These are phyloP conservation scores for Goniomonas avonlea DNA, from an alignment of 78 protist species.

Conservation along the genomic window DNA sequence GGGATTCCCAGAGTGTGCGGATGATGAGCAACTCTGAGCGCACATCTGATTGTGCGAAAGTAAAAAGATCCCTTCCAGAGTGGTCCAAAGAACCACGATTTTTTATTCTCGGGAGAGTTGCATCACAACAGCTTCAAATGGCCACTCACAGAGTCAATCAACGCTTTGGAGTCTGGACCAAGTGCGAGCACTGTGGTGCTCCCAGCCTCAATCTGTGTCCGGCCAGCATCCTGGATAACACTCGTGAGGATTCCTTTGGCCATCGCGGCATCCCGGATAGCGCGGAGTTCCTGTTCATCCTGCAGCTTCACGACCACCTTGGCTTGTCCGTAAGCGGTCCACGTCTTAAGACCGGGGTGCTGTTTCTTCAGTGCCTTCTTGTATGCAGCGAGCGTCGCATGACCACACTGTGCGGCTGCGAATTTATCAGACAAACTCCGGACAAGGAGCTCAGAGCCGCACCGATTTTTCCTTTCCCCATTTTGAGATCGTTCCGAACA, in stretches of 20 bases:
- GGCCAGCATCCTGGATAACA: not conserved
- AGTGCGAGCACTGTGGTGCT: not conserved
- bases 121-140: too few relatives aligned
- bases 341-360: not conserved
- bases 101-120: too few relatives aligned
- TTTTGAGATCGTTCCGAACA: slow-evolving; percentile 4
- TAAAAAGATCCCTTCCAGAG: too few relatives aligned
- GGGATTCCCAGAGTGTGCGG: too few relatives aligned
- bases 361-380: not conserved
- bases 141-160: too few relatives aligned
- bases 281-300: not conserved
- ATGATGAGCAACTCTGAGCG: too few relatives aligned
- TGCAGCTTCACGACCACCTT: not conserved
- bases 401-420: too few relatives aligned
- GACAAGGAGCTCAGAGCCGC: too few relatives aligned
- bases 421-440: too few relatives aligned
- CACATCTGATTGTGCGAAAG: too few relatives aligned
- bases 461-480: slow-evolving; percentile 9
- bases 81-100: too few relatives aligned
- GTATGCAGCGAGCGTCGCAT: not conserved
- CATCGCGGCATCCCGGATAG: not conserved
- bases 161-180: too few relatives aligned
- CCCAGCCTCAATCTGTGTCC: not conserved
- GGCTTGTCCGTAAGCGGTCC: not conserved
- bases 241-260: not conserved